Evolutionary conservation across 768 basidiomycete species (phyloP).

Genomic region (Kwoniella pini): DNA sequence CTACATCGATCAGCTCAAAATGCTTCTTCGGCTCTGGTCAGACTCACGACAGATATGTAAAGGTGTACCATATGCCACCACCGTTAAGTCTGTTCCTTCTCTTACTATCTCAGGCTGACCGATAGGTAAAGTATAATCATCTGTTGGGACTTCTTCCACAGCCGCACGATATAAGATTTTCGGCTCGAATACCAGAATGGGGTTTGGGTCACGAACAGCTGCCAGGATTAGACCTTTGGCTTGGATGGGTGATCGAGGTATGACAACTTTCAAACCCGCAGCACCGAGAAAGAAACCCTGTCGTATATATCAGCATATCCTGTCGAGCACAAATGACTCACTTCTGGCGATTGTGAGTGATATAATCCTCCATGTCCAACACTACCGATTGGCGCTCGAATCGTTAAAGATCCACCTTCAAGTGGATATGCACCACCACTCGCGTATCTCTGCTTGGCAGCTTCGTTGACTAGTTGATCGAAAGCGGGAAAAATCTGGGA

Average conservation of each 20-base stretch:
- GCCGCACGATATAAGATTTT: conserved; percentile 88
- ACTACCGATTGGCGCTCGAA: conserved; percentile 84
- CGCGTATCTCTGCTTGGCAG: conserved; percentile 87
- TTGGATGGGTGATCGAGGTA: conserved; percentile 90
- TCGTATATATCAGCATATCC: not conserved
- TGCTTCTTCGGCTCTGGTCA: not conserved
- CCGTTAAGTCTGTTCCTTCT: conserved; percentile 77
- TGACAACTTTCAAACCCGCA: conserved; percentile 89
- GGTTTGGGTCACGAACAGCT: conserved; percentile 88
- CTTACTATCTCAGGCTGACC: conserved; percentile 74
- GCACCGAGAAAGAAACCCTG: conserved; percentile 82
- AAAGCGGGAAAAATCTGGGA: conserved; percentile 91
- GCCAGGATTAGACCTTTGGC: conserved; percentile 88
- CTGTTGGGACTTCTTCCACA: conserved; percentile 87
- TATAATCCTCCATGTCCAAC: conserved; percentile 91
- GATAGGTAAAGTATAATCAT: conserved; percentile 82
- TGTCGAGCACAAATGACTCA: conserved; percentile 4
- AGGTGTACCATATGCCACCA: conserved; percentile 91
- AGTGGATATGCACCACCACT: conserved; percentile 65
- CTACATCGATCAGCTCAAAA: conserved; percentile 14
- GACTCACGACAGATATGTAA: conserved; percentile 69
- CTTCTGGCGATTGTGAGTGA: conserved; percentile 90
- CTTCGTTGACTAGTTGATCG: conserved; percentile 94
- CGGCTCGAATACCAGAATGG: conserved; percentile 95
- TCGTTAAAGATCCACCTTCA: conserved; percentile 65